phyloP scores from a whole-genome alignment of 2,329 filamentous ascomycete genomes.

The Trichoderma sp. region DNA sequence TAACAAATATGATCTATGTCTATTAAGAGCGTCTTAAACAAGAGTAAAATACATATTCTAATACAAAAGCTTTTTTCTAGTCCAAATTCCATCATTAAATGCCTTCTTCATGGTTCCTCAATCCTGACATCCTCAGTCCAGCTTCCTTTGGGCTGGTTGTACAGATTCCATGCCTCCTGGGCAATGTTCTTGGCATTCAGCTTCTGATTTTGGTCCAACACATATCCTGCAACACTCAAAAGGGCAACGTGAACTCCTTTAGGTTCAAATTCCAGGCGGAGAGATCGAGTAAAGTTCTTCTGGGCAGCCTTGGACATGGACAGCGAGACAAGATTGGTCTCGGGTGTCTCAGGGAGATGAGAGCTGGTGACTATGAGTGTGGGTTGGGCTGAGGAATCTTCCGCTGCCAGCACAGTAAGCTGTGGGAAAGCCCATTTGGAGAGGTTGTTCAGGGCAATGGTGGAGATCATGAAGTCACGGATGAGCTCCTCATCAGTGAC shows the following conservation, averaged over 20 bases:
- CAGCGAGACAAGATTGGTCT: conserved; percentile 47
- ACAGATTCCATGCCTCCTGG: conserved; percentile 22
- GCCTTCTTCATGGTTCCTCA: background rate
- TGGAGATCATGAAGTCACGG: conserved; percentile 49
- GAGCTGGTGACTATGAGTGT: conserved; percentile 49
- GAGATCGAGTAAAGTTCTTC: conserved; percentile 46
- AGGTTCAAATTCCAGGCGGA: conserved; percentile 38
- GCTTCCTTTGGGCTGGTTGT: conserved; percentile 16
- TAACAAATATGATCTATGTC: background rate
- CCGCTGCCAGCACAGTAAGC: conserved; percentile 34
- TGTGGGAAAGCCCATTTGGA: conserved; percentile 47
- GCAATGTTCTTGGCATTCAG: conserved; percentile 24
- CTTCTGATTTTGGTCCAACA: conserved; percentile 14
- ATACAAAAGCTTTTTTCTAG: background rate
- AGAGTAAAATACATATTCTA: background rate
- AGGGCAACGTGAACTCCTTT: conserved; percentile 47
- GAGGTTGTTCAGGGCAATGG: conserved; percentile 45
- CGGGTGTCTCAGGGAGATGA: conserved; percentile 45
- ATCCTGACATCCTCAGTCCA: conserved; percentile 16
- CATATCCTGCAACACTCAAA: conserved; percentile 42
- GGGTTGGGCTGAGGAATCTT: conserved; percentile 35
- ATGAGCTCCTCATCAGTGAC: conserved; percentile 44
- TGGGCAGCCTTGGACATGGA: conserved; percentile 52
- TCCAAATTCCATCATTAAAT: background rate
- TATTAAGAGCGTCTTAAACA: background rate